Base-by-base conservation (phyloP, 306 rosid genomes). In the Betula pendula region DNA sequence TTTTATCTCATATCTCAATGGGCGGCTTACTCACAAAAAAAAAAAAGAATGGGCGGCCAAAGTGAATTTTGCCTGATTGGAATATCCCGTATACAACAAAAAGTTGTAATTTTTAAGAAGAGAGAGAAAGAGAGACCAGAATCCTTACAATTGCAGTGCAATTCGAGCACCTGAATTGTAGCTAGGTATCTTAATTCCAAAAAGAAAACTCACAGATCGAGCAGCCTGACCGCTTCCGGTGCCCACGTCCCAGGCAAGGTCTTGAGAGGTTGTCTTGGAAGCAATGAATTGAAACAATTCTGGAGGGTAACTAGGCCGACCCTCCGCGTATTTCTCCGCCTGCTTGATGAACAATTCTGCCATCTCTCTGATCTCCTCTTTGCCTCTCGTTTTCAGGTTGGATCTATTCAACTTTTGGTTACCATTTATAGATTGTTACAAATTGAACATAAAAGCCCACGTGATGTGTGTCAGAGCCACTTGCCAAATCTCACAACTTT, bases 161-260 rank as follows among this genome's bases (percentile, higher is more conserved):
- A n/a, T n/a, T n/a, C n/a, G n/a, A n/a, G n/a, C n/a, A n/a, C n/a
- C n/a, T n/a, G n/a, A n/a, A n/a, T n/a, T n/a, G n/a, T n/a, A n/a
- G n/a, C n/a, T n/a, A n/a, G n/a, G n/a, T n/a, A n/a, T n/a, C n/a
- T n/a, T n/a, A n/a, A n/a, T n/a, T n/a, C n/a, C n/a, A n/a, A 6
- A 48, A 35, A 60, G 47, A n/a, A n/a, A 45, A 77, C 77, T 35
- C 15, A 94, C 97, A 11, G 90, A 83, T 76, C 70, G 83, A 22
- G 93, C 95, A 40, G 97, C 98, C 77, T 94, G 98, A 79, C 96
- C 97, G 31, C 80, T 92, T 52, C 98, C 96, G 24, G 97, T 90
- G 78, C 92, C 96, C 44, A 73, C 96, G 49, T 94, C 98, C 98
- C 98, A 92, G 1, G 80, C 96, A 40, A 90, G 89, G 27, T 88